Evolutionary conservation across 257 asterid genomes (phyloP), one percentile per base, ranked within the genome.

Genomic region (Solanum ossicruentum): DNA sequence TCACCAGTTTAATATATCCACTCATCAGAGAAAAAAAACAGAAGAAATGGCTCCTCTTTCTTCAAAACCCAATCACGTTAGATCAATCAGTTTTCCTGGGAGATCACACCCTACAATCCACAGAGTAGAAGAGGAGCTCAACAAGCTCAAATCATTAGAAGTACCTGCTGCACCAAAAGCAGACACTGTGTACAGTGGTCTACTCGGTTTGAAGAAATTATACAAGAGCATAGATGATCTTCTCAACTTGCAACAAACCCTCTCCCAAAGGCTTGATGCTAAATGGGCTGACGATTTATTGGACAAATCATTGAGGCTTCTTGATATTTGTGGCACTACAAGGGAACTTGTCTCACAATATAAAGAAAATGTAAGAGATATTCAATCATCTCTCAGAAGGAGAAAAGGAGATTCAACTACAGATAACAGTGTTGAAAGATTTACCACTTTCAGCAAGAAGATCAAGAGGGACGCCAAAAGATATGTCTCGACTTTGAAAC

Each of bases 381-480:
- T 86, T 39, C 89, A 84, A 32, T 86, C 91, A 18, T 84, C 88
- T 78, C 71, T 88, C 17, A 88, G 91, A 77, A 84, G 91, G 69
- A 85, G 88, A 85, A 86, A 84, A 84, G 84, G 80, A 80, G 89
- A 84, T 72, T 69, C 83, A 52, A 87, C 85, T 12, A 56, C 58
- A 41, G 83, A 84, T 65, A 55, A 56, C 4, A 73, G 73, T 16
- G 7, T 83, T 57, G n/a, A 23, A 20, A 79, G 47, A 41, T 84
- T 56, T 73, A 70, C 80, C 75, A 77, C 83, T 18, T 84, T 79
- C 80, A 58, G 86, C 78, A 87, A 85, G 84, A 85, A 88, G 55
- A 86, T 58, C 56, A 71, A 84, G 43, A 86, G 54, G 84, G 84
- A 86, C 51, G 84, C 63, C 36, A 86, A 83, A 32, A 86, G 32